Evolutionary conservation across 345 rosid genomes (phyloP).

Genomic region (Eucalyptus polyanthemos): DNA sequence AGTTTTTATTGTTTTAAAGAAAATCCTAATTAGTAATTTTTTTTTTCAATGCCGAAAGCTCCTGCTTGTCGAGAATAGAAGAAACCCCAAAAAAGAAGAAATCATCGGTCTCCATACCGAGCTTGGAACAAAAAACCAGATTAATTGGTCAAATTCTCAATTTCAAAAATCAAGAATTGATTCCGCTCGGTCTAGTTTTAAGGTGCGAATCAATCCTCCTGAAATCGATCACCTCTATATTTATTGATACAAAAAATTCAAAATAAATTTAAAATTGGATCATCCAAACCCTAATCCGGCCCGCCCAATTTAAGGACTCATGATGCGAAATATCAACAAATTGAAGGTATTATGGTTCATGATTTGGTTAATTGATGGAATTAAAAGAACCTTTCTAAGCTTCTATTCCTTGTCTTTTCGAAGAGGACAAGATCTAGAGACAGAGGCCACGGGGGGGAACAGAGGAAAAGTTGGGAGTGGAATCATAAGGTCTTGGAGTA

Average conservation of each 20-base stretch:
- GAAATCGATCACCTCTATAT: no score
- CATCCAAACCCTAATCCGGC: background rate
- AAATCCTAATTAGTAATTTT: background rate
- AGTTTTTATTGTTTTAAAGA: background rate
- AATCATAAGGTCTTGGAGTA: background rate
- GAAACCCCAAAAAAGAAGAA: background rate
- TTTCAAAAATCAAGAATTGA: background rate
- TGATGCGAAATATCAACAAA: background rate
- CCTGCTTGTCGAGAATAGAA: background rate
- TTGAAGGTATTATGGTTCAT: background rate
- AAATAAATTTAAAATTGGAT: background rate
- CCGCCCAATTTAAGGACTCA: background rate
- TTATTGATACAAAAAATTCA: background rate
- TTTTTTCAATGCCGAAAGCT: background rate
- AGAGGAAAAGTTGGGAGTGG: background rate
- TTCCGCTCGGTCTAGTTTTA: fast-evolving
- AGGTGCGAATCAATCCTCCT: fast-evolving
- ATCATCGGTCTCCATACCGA: no score
- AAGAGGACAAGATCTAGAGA: background rate
- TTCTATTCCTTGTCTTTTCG: background rate
- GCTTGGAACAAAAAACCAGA: no score
- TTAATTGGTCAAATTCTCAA: background rate
- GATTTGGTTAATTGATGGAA: background rate
- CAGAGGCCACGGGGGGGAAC: background rate
- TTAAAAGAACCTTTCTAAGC: background rate